Evolutionary conservation across 1,139 yeast genomes (phyloP).

Genomic region (Yamadazyma conglobata): DNA sequence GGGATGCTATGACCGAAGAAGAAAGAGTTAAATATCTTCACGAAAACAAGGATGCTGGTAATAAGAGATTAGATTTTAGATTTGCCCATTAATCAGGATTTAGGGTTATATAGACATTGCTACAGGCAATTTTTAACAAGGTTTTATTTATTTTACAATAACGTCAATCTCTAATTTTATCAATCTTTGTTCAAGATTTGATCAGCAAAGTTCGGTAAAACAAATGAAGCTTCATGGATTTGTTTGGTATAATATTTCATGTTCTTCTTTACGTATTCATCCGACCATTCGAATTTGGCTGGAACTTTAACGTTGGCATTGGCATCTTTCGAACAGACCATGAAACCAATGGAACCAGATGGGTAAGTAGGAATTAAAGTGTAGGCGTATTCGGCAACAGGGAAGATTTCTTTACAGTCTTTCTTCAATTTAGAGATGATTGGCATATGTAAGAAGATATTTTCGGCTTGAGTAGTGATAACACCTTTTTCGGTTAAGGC

Average conservation of each 20-base stretch:
- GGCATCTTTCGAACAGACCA: conserved; percentile 82
- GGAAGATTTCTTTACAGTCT: conserved; percentile 78
- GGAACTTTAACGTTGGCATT: conserved; percentile 64
- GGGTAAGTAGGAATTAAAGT: conserved; percentile 92
- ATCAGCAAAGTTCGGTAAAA: conserved; percentile 84
- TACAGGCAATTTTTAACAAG: no score
- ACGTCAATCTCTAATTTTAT: conserved; percentile 8
- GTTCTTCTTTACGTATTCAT: conserved; percentile 58
- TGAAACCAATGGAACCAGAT: conserved; percentile 89
- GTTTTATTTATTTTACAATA: no score
- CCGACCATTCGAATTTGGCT: conserved; percentile 56
- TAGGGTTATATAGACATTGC: background rate
- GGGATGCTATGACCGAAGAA: conserved; percentile 47
- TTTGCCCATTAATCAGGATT: conserved; percentile 21
- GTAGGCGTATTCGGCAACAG: conserved; percentile 82
- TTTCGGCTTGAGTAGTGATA: conserved; percentile 88
- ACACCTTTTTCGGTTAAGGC: conserved; percentile 88
- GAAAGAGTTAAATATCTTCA: conserved; percentile 44
- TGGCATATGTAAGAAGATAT: conserved; percentile 82
- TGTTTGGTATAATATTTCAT: conserved; percentile 77
- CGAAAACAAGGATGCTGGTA: conserved; percentile 49
- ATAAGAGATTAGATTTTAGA: conserved; percentile 52
- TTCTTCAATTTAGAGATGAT: conserved; percentile 72
- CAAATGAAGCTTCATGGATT: conserved; percentile 82
- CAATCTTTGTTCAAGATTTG: conserved; percentile 27